These are phyloP conservation scores for Prunus campanulata DNA, from an alignment of 306 rosid species.

Conservation along the genomic window DNA sequence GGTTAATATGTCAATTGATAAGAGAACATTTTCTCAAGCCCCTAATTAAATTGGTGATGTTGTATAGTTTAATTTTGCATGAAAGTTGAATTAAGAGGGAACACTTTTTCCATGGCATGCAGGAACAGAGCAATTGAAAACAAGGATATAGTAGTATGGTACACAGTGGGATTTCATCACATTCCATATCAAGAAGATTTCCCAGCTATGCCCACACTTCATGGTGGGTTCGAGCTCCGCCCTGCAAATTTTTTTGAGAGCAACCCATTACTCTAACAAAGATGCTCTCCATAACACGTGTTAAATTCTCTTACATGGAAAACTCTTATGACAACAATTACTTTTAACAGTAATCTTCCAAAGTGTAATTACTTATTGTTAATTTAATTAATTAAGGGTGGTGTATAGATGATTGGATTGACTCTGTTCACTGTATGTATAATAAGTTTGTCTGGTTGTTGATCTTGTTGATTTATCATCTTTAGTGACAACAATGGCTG, in stretches of 20 bases:
- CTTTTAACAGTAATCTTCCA: background rate
- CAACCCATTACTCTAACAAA: conserved; percentile 49
- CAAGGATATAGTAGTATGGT: conserved; percentile 80
- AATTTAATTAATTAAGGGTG: background rate
- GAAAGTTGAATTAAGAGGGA: background rate
- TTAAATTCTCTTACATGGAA: background rate
- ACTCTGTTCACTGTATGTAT: no score
- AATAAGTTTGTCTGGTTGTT: no score
- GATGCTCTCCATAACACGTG: background rate
- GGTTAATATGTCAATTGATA: no score
- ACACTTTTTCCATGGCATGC: background rate
- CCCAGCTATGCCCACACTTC: conserved; percentile 72
- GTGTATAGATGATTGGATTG: no score
- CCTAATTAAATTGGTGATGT: background rate
- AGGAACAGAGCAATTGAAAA: conserved; percentile 79
- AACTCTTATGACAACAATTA: background rate
- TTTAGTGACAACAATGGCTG: no score
- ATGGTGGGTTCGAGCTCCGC: conserved; percentile 77
- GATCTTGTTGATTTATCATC: no score
- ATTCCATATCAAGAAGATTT: conserved; percentile 82
- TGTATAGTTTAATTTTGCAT: background rate
- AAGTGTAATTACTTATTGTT: background rate
- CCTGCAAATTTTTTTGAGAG: conserved; percentile 81
- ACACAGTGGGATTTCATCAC: conserved; percentile 85
- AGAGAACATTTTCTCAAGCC: no score